Base-by-base conservation (phyloP, 2,329 filamentous ascomycete genomes). In the Neofusicoccum umdonicola region DNA sequence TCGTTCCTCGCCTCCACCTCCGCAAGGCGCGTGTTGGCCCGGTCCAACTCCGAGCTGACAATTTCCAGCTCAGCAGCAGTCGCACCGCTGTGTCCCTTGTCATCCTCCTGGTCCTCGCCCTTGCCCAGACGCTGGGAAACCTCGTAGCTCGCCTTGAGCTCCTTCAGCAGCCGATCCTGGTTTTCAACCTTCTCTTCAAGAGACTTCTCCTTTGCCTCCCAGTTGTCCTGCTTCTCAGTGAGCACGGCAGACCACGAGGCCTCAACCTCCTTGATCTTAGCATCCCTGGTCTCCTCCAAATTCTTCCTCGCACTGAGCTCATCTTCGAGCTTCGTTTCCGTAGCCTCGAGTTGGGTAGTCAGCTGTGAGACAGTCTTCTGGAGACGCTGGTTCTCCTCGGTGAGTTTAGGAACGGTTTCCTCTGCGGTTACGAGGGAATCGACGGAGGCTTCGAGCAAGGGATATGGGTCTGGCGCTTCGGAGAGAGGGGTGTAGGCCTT, bases 101-200 rank as follows among this genome's bases (percentile, higher is more conserved):
- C 79, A 31, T 85, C 85, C 17, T 90, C 87, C 9, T 80, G 80
- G 61, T 87, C 85, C 39, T 90, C 89, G 13, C 88, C 87, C 69
- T 88, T 89, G 60, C 89, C 93, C 58, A 99, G 82, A 58, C 95
- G 87, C 76, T 98, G 93, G 51, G 92, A 95, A 63, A 99, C 95
- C 78, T 99, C 95, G 74, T 97, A 97, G 80, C 89, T 97, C 31
- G 95, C 95, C 79, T 97, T 98, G 74, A 98, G 88, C 77, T 99
- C 96, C 73, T 91, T 97, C 70, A 99, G 79, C 44, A 99, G 80
- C 6, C 93, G 88, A 56, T 99, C 95, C 74, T 99, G 94, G 71
- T 90, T 96, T 76, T 97, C 94, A 3, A 96, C 84, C 79, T 97
- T 98, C 71, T 98, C 94, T 73, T 97, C 93, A 66, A 97, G 79